phyloP scores from a whole-genome alignment of 305 asterid genomes.

The Caryopteris hybrid region DNA sequence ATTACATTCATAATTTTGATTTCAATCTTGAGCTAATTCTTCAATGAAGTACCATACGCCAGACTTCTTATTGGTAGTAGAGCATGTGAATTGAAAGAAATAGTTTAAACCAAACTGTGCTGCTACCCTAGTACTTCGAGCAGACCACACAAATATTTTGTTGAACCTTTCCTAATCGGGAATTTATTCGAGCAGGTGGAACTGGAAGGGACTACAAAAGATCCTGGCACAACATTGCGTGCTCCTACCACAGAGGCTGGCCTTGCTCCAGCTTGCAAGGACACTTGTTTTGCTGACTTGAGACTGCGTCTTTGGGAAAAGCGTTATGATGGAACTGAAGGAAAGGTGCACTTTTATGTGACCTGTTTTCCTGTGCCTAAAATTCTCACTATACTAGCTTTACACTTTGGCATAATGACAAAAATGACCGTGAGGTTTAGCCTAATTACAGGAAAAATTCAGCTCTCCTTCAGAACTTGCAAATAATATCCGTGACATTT shows the following conservation, averaged over 20 bases:
- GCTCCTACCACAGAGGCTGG: slow-evolving; percentile 94
- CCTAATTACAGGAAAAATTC: no score
- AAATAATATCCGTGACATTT: no score
- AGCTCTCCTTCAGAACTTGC: no score
- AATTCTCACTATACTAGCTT: no score
- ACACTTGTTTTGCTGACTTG: slow-evolving; percentile 75
- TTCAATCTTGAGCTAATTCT: background rate
- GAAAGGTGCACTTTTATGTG: slow-evolving; percentile 52
- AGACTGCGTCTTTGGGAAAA: slow-evolving; percentile 63
- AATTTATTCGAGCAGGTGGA: slow-evolving; percentile 53
- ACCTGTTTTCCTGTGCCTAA: no score
- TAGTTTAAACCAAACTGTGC: background rate
- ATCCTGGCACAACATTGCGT: slow-evolving; percentile 76
- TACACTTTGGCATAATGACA: no score
- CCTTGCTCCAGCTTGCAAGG: slow-evolving; percentile 84
- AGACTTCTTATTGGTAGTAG: background rate
- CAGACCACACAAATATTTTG: no score
- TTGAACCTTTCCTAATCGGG: slow-evolving; percentile 3
- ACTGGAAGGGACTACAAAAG: slow-evolving; percentile 69
- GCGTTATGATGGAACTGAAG: slow-evolving; percentile 57
- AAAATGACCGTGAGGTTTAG: no score
- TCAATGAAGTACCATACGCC: background rate
- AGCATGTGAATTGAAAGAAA: background rate
- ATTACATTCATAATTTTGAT: slow-evolving; percentile 1
- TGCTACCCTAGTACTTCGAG: no score